Base-by-base conservation (phyloP, 352 stramenopile species). In the Pythium grandisporangium region DNA sequence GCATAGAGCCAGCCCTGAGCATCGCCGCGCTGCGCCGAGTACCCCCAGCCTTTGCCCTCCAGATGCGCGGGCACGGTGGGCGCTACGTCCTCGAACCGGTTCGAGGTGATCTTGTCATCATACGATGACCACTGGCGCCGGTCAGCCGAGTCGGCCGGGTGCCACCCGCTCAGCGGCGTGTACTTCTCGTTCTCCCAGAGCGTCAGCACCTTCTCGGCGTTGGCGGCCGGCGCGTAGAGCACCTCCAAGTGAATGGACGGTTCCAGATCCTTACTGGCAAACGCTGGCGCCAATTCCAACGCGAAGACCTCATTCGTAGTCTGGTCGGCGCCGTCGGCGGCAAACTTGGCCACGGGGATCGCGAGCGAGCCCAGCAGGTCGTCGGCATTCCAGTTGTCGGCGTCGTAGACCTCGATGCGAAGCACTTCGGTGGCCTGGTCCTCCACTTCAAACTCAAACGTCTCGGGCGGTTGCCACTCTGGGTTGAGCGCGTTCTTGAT, bases 381-480 rank as follows among this genome's bases (percentile, higher is more conserved):
- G 46, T 87, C 70, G 26, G 46, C 26, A 55, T 81, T 87, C 49
- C 75, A 71, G 14, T 51, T 62, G 46, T 90, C 77, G 30, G 82
- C 62, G 58, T 90, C 77, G 34, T 73, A 63, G 42, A 90, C 56
- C 35, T 67, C 61, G 37, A 90, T 49, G 23, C 63, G 17, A 41
- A 90, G 53, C 22, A 81, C 63, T 16, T 67, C 41, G 6, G 58
- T 58, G 25, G 67, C 51, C 0, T 52, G 35, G 29, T 87, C 62
- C 3, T 51, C 26, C 27, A 87, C 50, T 10, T 76, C 61, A 38
- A 90, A 87, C 51, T 84, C 73, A 45, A 86, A 87, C 17, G 56
- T 67, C 55, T 90, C 71, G 7, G 70, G 59, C 10, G 75, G 75
- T n/a, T 75, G 61, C 77, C 77, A 90, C 39, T 73, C 71, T 4